phyloP scores from a whole-genome alignment of 2,329 filamentous ascomycete species.

The Chalaropsis thielavioides region DNA sequence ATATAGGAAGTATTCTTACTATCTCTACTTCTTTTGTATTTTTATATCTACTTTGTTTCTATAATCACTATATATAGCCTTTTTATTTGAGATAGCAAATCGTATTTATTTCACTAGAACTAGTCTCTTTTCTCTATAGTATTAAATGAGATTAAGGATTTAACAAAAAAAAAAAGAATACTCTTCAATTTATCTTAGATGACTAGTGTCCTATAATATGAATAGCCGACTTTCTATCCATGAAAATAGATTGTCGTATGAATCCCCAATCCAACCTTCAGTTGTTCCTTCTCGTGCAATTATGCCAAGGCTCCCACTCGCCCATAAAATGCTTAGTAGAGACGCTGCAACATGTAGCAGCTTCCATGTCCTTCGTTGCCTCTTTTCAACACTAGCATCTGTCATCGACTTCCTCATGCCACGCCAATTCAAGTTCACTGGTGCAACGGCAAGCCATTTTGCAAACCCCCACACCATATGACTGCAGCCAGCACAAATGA shows the following conservation, averaged over 20 bases:
- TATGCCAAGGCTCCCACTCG: slow-evolving; percentile 64
- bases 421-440: slow-evolving; percentile 37
- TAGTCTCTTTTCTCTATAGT: too few relatives aligned
- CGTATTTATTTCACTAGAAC: too few relatives aligned
- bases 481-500: slow-evolving; percentile 53
- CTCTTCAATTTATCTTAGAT: too few relatives aligned
- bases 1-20: too few relatives aligned
- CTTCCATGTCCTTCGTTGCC: slow-evolving; percentile 53
- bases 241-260: slow-evolving; percentile 55
- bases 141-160: too few relatives aligned
- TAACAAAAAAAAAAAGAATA: too few relatives aligned
- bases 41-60: too few relatives aligned
- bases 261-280: slow-evolving; percentile 62
- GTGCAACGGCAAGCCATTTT: slow-evolving; percentile 59
- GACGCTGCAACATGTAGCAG: slow-evolving; percentile 51
- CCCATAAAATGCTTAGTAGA: slow-evolving; percentile 53
- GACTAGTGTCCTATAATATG: too few relatives aligned
- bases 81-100: too few relatives aligned
- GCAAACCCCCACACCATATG: slow-evolving; percentile 78
- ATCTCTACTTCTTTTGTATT: too few relatives aligned
- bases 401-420: slow-evolving; percentile 29
- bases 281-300: slow-evolving; percentile 57
- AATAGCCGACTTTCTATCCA: background rate
- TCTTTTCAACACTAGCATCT: slow-evolving; percentile 37
- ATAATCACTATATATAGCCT: too few relatives aligned